Evolutionary conservation across 106 monocot species (phyloP).

Genomic region (Apostasia ramifera): DNA sequence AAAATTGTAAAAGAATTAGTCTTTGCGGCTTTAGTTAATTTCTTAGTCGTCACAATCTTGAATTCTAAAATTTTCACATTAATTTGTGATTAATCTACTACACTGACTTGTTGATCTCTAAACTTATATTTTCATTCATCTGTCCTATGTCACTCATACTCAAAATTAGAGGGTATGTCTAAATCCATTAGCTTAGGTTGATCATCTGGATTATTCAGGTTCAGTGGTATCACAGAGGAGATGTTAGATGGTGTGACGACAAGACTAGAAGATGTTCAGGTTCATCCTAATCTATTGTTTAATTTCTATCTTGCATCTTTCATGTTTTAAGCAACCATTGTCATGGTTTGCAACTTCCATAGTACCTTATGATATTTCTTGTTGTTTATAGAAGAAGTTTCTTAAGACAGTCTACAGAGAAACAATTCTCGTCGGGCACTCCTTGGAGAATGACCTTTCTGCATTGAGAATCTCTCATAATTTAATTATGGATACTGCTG

Average conservation of each 20-base stretch:
- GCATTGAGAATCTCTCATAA: conserved; percentile 83
- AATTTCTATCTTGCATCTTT: neutral
- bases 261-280: conserved; percentile 89
- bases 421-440: conserved; percentile 95
- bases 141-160: too few relatives aligned
- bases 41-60: too few relatives aligned
- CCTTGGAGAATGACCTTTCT: conserved; percentile 94
- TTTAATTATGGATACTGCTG: conserved; percentile 84
- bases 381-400: conserved; percentile 64
- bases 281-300: conserved; percentile 5
- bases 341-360: neutral
- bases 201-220: conserved; percentile 44
- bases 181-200: neutral
- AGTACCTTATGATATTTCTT: neutral
- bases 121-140: too few relatives aligned
- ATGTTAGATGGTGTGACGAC: conserved; percentile 86
- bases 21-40: too few relatives aligned
- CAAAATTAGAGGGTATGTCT: too few relatives aligned
- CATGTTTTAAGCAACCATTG: neutral
- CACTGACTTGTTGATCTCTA: too few relatives aligned
- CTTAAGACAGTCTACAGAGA: conserved; percentile 61
- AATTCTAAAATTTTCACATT: too few relatives aligned
- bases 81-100: too few relatives aligned
- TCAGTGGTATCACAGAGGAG: conserved; percentile 89
- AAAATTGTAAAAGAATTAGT: too few relatives aligned